Evolutionary conservation across 257 asterid genomes (phyloP).

Genomic region (Ilex asprella): DNA sequence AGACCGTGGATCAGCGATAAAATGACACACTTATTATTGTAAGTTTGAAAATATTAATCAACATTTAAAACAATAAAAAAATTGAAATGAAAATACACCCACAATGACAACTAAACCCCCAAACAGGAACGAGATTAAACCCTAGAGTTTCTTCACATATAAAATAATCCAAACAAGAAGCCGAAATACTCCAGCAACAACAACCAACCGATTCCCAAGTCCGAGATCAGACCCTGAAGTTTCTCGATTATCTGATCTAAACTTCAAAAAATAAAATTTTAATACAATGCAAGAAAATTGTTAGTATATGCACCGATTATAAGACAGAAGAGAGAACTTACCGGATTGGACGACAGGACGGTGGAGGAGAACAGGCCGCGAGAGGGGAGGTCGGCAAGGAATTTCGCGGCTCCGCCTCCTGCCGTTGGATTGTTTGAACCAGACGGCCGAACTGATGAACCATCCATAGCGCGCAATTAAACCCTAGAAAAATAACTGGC

Average conservation of each 20-base stretch:
- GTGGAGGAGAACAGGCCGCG: constrained; percentile 71
- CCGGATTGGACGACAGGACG: constrained; percentile 52
- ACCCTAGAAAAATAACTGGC: too few species aligned
- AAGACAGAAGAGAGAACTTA: constrained; percentile 5
- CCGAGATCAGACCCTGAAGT: not conserved
- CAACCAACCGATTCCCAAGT: not conserved
- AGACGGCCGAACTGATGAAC: constrained; percentile 29
- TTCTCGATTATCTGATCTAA: not conserved
- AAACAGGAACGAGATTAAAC: too few species aligned
- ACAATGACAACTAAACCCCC: too few species aligned
- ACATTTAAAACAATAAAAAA: too few species aligned
- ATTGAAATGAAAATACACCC: too few species aligned
- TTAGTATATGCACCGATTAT: not conserved
- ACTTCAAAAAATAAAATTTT: not conserved
- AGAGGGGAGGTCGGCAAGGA: constrained; percentile 59
- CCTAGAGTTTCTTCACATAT: too few species aligned
- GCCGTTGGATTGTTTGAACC: constrained; percentile 20
- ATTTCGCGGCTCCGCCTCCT: constrained; percentile 37
- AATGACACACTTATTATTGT: too few species aligned
- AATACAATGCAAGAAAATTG: constrained; percentile 2
- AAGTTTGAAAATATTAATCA: too few species aligned
- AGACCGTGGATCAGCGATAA: too few species aligned
- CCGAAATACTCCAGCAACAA: too few species aligned
- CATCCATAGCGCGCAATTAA: constrained; percentile 17
- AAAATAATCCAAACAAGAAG: too few species aligned